These are phyloP conservation scores for Pseudogymnoascus sp. DNA, from an alignment of 2,329 filamentous ascomycete genomes.

Conservation along the genomic window DNA sequence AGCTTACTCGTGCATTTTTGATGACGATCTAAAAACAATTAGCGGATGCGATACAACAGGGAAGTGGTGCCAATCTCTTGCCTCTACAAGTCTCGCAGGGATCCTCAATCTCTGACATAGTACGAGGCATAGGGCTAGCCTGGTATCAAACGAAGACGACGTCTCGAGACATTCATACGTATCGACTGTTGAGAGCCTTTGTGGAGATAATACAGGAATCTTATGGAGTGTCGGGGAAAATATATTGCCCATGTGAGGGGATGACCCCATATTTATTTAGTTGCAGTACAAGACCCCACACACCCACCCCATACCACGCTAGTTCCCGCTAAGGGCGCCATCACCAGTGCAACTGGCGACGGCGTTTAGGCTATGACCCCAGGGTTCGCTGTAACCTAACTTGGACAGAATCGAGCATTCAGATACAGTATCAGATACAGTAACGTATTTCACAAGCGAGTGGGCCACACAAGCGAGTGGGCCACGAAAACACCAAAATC, in stretches of 20 bases:
- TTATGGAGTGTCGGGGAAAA: neutral
- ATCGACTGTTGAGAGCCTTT: neutral
- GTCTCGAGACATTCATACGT: neutral
- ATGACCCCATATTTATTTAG: neutral
- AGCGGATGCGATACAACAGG: neutral
- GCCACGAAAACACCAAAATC: too few relatives aligned
- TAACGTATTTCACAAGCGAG: too few relatives aligned
- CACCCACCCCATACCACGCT: neutral
- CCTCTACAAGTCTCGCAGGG: neutral
- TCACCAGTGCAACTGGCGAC: neutral
- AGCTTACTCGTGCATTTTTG: neutral
- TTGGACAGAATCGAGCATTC: too few relatives aligned
- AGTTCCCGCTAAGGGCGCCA: neutral
- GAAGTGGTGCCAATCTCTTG: neutral
- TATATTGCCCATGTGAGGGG: neutral
- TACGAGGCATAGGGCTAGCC: neutral
- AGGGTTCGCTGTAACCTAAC: too few relatives aligned
- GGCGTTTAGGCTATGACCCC: neutral
- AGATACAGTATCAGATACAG: too few relatives aligned
- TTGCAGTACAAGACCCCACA: neutral
- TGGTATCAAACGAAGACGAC: neutral
- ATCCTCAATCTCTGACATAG: neutral
- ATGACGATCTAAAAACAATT: neutral
- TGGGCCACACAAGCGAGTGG: too few relatives aligned
- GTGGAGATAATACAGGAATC: neutral